Evolutionary conservation across 805 yeast species (phyloP).

Genomic region (Saturnispora saitoi): DNA sequence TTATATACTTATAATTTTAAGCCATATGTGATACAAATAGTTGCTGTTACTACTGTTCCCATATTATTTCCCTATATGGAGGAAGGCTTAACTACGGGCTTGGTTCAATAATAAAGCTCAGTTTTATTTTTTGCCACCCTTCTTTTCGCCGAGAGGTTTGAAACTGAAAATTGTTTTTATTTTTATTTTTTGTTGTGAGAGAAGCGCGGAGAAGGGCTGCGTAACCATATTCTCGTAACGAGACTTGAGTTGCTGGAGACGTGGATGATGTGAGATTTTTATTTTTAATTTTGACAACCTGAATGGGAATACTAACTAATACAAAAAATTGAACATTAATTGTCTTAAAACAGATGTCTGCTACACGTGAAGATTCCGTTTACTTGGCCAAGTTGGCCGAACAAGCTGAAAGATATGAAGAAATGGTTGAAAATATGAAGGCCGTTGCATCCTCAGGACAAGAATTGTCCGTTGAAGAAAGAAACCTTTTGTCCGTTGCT

Average conservation of each 20-base stretch:
- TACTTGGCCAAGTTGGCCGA: conserved; percentile 97
- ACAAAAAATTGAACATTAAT: not conserved
- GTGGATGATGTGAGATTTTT: not conserved
- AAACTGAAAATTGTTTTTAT: not conserved
- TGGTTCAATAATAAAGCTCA: not conserved
- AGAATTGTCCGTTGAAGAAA: conserved; percentile 95
- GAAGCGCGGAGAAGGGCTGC: conserved; percentile 4
- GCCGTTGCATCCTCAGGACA: conserved; percentile 93
- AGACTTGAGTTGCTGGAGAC: not conserved
- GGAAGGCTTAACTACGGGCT: too few species aligned
- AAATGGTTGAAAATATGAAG: conserved; percentile 98
- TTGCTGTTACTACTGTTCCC: too few species aligned
- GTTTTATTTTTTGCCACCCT: not conserved
- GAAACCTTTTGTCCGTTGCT: conserved; percentile 94
- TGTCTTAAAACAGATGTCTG: conserved; percentile 42
- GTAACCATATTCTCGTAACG: conserved; percentile 5
- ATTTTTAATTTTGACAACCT: not conserved
- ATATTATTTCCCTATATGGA: too few species aligned
- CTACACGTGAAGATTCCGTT: conserved; percentile 95
- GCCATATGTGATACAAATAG: too few species aligned
- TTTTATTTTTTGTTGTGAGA: not conserved
- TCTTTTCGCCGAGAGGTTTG: not conserved
- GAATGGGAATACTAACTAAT: conserved; percentile 5
- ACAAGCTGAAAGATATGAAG: conserved; percentile 99
- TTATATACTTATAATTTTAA: too few species aligned